phyloP scores from a whole-genome alignment of 371 early-diverging fungal species.

The Apophysomyces variabilis region DNA sequence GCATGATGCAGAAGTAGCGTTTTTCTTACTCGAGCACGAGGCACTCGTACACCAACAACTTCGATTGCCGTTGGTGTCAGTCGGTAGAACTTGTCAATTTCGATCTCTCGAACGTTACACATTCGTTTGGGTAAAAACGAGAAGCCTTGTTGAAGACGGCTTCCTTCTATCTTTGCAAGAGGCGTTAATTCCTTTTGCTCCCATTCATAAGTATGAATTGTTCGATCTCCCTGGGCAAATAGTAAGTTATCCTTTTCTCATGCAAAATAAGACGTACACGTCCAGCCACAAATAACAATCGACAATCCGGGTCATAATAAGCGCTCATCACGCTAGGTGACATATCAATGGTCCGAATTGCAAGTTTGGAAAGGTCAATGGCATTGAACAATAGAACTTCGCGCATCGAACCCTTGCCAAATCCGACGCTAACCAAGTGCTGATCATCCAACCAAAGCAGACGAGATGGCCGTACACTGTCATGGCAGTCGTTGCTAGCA shows the following conservation, averaged over 20 bases:
- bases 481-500: slow-evolving; percentile 62
- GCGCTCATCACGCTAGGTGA: slow-evolving; percentile 78
- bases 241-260: not conserved
- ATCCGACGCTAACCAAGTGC: slow-evolving; percentile 71
- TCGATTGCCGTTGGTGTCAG: slow-evolving; percentile 72
- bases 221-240: slow-evolving; percentile 54
- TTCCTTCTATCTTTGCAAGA: slow-evolving; percentile 66
- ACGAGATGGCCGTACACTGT: slow-evolving; percentile 73
- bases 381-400: slow-evolving; percentile 66
- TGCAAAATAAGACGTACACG: slow-evolving; percentile 39
- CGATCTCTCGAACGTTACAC: slow-evolving; percentile 69
- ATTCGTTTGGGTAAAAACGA: slow-evolving; percentile 67
- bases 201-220: slow-evolving; percentile 49
- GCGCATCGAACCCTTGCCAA: slow-evolving; percentile 64
- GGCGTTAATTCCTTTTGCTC: slow-evolving; percentile 32
- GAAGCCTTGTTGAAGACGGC: slow-evolving; percentile 70
- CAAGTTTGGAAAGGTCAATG: slow-evolving; percentile 41
- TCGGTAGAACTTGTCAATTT: slow-evolving; percentile 71
- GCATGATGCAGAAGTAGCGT: not conserved
- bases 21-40: slow-evolving; percentile 64
- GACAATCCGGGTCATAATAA: slow-evolving; percentile 70
- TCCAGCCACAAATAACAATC: slow-evolving; percentile 66
- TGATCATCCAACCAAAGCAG: slow-evolving; percentile 70
- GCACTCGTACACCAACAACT: slow-evolving; percentile 72
- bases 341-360: slow-evolving; percentile 61